Base-by-base conservation (phyloP, 2,329 filamentous ascomycete genomes). In the Colletotrichum cereale region DNA sequence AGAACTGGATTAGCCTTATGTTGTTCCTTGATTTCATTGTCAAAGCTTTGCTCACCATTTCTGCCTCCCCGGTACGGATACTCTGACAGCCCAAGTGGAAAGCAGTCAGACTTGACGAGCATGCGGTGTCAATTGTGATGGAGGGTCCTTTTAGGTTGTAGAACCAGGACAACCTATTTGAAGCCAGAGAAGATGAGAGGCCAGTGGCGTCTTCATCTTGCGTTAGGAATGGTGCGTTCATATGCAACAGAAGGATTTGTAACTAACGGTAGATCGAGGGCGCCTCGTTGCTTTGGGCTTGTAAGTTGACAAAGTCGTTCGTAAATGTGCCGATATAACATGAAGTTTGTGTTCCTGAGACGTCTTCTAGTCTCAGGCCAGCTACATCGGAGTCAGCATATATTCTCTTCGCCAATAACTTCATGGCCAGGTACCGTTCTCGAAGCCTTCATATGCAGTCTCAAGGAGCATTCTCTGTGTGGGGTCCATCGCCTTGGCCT, bases 341-440 rank as follows among this genome's bases (percentile, higher is more conserved):
- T 1, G 80, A 81, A 2, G 80, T 80, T 10, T 75, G 71, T 5
- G 74, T 77, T 0, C 81, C 82, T 18, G 74, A 73, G 47, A 75
- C 78, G 29, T 75, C 71, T 55, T 85, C 80, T 52, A 87, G 81
- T 14, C 73, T 74, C 44, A 78, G 74, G 1, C 82, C 82, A 18
- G 81, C 79, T 72, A 12, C 10, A 5, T 53, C 7, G 2, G 4
- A 31, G 60, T 71, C 14, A 72, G 69, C 16, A 50, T 8, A 2
- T n/a, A 1, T 1, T 36, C 6, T 62, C 4, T 3, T 1, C 34
- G 14, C 18, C 10, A 38, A 48, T 8, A 1, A 3, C 14, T 84
- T 82, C 73, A 83, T 83, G 3, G 84, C 80, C 24, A 86, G 79
- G 85, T 86, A 6, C 86, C 86, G 53, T 76, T 74, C 31, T 83